Conservation (phyloP, 305 asterid genomes). For the Fraxinus ornus region DNA sequence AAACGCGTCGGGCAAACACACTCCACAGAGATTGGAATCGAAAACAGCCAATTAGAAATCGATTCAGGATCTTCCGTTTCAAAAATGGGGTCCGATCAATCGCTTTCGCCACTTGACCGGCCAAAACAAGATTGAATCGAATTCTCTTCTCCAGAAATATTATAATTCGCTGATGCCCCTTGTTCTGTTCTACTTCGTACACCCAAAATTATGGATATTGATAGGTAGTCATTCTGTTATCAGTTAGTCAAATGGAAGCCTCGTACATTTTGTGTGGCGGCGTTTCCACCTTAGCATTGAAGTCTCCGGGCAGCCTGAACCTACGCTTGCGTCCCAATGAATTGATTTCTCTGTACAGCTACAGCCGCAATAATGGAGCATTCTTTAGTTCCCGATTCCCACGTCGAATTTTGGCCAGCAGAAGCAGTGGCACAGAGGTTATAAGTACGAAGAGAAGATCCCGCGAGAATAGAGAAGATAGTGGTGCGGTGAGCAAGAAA, state of each 20-base stretch:
- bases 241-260: slow-evolving; percentile 50
- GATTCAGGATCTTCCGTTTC: neutral
- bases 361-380: slow-evolving; percentile 18
- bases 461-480: slow-evolving; percentile 28
- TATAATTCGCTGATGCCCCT: neutral
- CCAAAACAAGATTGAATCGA: neutral
- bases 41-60: slow-evolving; percentile 10
- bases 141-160: slow-evolving; percentile 25
- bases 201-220: neutral
- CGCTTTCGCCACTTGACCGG: slow-evolving; percentile 7
- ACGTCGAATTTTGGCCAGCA: slow-evolving; percentile 22
- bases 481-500: slow-evolving; percentile 10
- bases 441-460: slow-evolving; percentile 38
- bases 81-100: neutral
- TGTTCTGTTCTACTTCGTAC: neutral
- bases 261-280: slow-evolving; percentile 60
- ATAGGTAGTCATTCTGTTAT: neutral
- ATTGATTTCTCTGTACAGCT: slow-evolving; percentile 27
- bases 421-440: slow-evolving; percentile 18
- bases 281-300: slow-evolving; percentile 44
- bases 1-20: slow-evolving; percentile 21
- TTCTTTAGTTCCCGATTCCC: slow-evolving; percentile 28
- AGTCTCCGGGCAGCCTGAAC: slow-evolving; percentile 31
- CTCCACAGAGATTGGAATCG: slow-evolving; percentile 23
- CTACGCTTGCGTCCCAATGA: slow-evolving; percentile 29